phyloP scores from a whole-genome alignment of 2,329 filamentous ascomycete genomes.

The Xylariaceae sp. region DNA sequence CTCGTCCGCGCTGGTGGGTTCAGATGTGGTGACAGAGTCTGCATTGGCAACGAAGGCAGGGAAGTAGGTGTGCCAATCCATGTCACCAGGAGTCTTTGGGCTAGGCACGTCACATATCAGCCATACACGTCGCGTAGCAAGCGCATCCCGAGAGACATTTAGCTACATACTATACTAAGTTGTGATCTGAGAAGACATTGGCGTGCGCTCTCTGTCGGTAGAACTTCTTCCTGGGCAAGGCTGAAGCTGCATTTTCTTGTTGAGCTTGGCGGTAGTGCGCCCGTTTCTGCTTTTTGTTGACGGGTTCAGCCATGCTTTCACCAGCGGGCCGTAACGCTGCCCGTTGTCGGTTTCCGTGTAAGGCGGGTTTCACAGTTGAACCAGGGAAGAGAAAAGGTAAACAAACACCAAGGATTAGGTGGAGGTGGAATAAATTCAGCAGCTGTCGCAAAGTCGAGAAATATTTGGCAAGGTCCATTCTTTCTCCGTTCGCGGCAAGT shows the following conservation, averaged over 20 bases:
- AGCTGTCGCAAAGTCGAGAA: too few species aligned
- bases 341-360: background rate
- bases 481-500: too few species aligned
- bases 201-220: slow-evolving; percentile 95
- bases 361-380: background rate
- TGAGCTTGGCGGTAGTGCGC: slow-evolving; percentile 57
- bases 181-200: slow-evolving; percentile 96
- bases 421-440: too few species aligned
- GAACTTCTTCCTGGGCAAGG: slow-evolving; percentile 88
- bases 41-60: slow-evolving; percentile 59
- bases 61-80: slow-evolving; percentile 88
- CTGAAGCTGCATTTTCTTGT: slow-evolving; percentile 47
- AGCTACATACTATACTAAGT: slow-evolving; percentile 68
- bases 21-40: slow-evolving; percentile 27
- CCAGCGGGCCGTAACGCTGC: background rate
- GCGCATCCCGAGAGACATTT: slow-evolving; percentile 6
- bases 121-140: background rate
- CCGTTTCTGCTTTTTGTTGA: slow-evolving; percentile 60
- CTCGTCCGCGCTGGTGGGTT: slow-evolving; percentile 13
- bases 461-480: too few species aligned
- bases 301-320: slow-evolving; percentile 37
- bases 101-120: slow-evolving; percentile 42
- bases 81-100: slow-evolving; percentile 69
- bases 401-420: background rate
- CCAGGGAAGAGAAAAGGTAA: background rate